phyloP scores from a whole-genome alignment of 2,329 filamentous ascomycete genomes.

The Ophiostoma perfectum region DNA sequence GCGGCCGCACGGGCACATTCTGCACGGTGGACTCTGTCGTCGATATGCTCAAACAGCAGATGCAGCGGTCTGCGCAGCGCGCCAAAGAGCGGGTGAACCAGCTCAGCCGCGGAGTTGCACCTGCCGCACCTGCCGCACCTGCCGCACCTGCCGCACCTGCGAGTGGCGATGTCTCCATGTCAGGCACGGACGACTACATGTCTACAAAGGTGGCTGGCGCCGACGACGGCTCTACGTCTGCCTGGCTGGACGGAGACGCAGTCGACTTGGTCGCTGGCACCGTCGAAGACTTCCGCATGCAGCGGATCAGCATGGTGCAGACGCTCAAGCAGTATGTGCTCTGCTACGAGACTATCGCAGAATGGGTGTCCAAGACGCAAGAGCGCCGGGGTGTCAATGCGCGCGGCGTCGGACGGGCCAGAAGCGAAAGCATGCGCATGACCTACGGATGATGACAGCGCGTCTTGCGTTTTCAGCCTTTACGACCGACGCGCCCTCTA shows the following conservation, averaged over 20 bases:
- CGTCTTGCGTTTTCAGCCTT: not conserved
- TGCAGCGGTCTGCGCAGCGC: conserved; percentile 13
- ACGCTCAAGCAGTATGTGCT: conserved; percentile 88
- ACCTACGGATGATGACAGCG: not conserved
- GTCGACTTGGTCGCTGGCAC: conserved; percentile 79
- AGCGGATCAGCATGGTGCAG: conserved; percentile 94
- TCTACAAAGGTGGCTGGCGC: not conserved
- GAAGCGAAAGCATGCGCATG: conserved; percentile 26
- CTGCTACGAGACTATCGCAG: conserved; percentile 90
- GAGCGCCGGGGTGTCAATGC: conserved; percentile 30
- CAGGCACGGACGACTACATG: conserved; percentile 10
- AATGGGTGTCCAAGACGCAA: conserved; percentile 64
- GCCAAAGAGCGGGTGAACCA: not conserved
- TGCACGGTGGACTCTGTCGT: conserved; percentile 95
- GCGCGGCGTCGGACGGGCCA: conserved; percentile 18
- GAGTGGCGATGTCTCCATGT: conserved; percentile 1
- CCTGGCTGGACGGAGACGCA: conserved; percentile 64
- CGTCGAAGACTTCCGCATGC: conserved; percentile 82
- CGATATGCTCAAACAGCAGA: conserved; percentile 92
- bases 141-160: not conserved
- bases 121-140: no score
- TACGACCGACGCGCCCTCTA: not conserved
- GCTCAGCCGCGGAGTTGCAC: no score
- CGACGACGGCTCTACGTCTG: conserved; percentile 31
- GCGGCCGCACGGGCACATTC: conserved; percentile 91